phyloP scores from a whole-genome alignment of 345 rosid genomes.

The Isatis tinctoria region DNA sequence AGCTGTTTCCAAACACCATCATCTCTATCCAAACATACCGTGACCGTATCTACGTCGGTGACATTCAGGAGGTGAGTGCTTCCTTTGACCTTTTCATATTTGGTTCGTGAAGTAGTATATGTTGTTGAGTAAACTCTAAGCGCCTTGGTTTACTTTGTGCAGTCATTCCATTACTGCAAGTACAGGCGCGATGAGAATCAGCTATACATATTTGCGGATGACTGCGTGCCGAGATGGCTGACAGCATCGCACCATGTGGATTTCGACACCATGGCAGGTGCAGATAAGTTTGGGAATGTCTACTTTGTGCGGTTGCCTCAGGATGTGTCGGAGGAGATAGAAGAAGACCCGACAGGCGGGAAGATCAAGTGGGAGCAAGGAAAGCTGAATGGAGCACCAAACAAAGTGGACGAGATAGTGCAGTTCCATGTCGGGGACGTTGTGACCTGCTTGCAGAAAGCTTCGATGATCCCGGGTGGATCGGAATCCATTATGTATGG shows the following conservation, averaged over 20 bases:
- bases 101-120: background rate
- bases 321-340: slow-evolving; percentile 95
- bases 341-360: slow-evolving; percentile 97
- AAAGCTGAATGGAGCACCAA: slow-evolving; percentile 93
- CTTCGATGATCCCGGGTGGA: slow-evolving; percentile 91
- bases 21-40: slow-evolving; percentile 78
- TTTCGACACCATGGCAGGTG: slow-evolving; percentile 96
- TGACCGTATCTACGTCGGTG: slow-evolving; percentile 92
- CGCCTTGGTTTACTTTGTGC: background rate
- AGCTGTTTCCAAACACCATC: slow-evolving; percentile 85
- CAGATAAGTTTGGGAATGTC: slow-evolving; percentile 90
- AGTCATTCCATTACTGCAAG: slow-evolving; percentile 99
- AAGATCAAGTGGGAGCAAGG: slow-evolving; percentile 99
- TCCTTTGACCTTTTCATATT: background rate
- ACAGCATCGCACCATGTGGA: slow-evolving; percentile 86
- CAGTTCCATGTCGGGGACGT: slow-evolving; percentile 94
- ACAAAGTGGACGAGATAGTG: slow-evolving; percentile 92
- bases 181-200: slow-evolving; percentile 97
- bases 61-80: slow-evolving; percentile 82
- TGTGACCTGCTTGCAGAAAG: slow-evolving; percentile 78
- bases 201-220: slow-evolving; percentile 92
- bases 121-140: background rate
- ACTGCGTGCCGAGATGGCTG: slow-evolving; percentile 95
- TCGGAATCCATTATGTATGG: slow-evolving; percentile 88
- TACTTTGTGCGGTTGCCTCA: slow-evolving; percentile 86